A percentile compares a stretch with the other conserved stretches of the same genome.
Evolutionary conservation across 306 rosid species (phyloP).

Genomic region (Lablab purpureus): DNA sequence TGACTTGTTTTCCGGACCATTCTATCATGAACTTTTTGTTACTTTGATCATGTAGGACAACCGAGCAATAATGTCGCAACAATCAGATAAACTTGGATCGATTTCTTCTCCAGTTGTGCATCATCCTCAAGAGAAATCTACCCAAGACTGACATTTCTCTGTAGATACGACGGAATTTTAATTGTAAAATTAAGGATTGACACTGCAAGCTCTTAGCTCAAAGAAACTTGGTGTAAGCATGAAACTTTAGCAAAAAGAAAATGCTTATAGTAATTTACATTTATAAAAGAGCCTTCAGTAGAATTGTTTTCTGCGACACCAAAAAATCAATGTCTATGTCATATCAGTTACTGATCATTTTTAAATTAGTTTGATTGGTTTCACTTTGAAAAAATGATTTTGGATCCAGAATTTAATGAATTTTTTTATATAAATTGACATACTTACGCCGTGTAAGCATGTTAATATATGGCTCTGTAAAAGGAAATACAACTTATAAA

Average conservation of each 20-base stretch:
- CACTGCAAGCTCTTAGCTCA: slow-evolving; percentile 20
- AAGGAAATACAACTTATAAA: too few species aligned
- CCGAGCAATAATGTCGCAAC: slow-evolving; percentile 35
- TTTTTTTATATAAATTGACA: too few species aligned
- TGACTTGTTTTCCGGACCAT: not conserved
- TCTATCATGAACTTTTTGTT: not conserved
- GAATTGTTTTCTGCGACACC: not conserved
- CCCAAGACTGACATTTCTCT: slow-evolving; percentile 45
- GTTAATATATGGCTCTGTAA: too few species aligned
- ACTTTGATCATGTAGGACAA: slow-evolving; percentile 52
- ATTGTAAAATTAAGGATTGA: slow-evolving; percentile 30
- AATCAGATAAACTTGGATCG: slow-evolving; percentile 35
- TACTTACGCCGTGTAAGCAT: too few species aligned
- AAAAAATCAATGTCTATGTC: not conserved
- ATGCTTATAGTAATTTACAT: slow-evolving; percentile 1
- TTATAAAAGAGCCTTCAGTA: not conserved
- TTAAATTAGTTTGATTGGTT: not conserved
- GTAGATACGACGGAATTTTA: slow-evolving; percentile 6
- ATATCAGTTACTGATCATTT: not conserved
- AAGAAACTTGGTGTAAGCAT: not conserved
- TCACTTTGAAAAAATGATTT: too few species aligned
- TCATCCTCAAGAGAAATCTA: slow-evolving; percentile 45
- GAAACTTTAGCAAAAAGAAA: slow-evolving; percentile 16
- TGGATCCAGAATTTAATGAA: too few species aligned
- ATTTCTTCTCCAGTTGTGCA: slow-evolving; percentile 47